Evolutionary conservation across 352 stramenopile species (phyloP), one percentile per base, ranked within the genome.

Genomic region (Peronospora destructor): DNA sequence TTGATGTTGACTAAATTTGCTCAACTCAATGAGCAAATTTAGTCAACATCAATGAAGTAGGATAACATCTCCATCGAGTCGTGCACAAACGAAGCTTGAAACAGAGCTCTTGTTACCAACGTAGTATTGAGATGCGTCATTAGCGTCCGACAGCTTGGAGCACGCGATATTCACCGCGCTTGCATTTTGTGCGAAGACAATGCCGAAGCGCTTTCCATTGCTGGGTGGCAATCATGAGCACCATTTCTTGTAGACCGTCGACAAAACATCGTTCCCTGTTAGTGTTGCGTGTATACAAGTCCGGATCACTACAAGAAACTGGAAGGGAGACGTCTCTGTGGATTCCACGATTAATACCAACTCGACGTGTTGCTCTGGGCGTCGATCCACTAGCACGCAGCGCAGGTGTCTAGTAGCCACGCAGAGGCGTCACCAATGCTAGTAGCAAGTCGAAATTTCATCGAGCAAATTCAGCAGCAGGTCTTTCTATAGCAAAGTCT

Each of bases 261-360:
- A n/a, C n/a, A n/a, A 23, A 62, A 58, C 41, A 66, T 59, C 11
- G 58, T 58, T 14, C 61, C 41, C 10, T 52, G 57, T 52, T 52
- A 66, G 13, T 66, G 40, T 16, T 53, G 46, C n/a, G 52, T 58
- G 40, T 58, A 58, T 4, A 66, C 36, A n/a, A 58, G n/a, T 54
- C 8, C 38, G 53, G 10, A 49, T 4, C n/a, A 66, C 34, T 2
- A 35, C 53, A 34, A 66, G 36, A 29, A 38, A 58, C 35, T 61
- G 51, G 42, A 66, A 66, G 4, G 57, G 57, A 14, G 40, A 46
- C 1, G 37, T 13, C 6, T 32, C 11, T 2, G 52, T 54, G 12
- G 57, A 26, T 16, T n/a, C 30, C 4, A 62, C 57, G 26, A 66
- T 58, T 8, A 42, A 30, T 28, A 54, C 23, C 2, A 54, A 21